Evolutionary conservation across 345 rosid genomes (phyloP), one percentile per base, ranked within the genome.

Genomic region (Citrus hindsii): DNA sequence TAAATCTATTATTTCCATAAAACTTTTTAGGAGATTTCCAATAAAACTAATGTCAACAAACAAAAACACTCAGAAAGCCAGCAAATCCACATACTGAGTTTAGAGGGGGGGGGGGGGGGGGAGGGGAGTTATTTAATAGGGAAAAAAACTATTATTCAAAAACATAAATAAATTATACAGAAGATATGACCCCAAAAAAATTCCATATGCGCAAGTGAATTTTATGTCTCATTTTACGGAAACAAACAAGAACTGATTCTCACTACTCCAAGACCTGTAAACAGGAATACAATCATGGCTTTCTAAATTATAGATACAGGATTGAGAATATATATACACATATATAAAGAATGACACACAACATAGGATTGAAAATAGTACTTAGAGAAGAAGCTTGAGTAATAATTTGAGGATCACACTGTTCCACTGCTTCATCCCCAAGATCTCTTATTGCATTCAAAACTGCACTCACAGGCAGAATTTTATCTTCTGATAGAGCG

Each of bases 321-420:
- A 38, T 38, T 38, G 42, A 38, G 10, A 38, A 38, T 38, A 38
- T 38, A 38, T 7, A 38, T 8, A 37, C 40, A 38, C 8, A 38
- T 38, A 38, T 38, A 38, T 37, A 37, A 37, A 37, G 46, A 40
- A 27, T 27, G 14, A 55, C 25, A 71, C 62, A 32, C 9, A 27
- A 62, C 13, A 19, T 21, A 46, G 62, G 80, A 38, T 40, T 32
- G 56, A 51, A 74, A 28, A 74, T 38, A 12, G 25, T 86, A 87
- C 92, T 77, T 70, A 84, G 67, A 32, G 79, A 77, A 42, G 87
- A 80, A 30, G 89, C 92, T 72, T 84, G 91, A 28, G 89, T 82
- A 71, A 89, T 69, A 40, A 89, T 79, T 71, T 80, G 86, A 80
- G 89, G 83, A 76, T 83, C 85, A 25, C 77, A 87, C 27, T 77